Evolutionary conservation across 2,329 filamentous ascomycete genomes (phyloP).

Genomic region (Alternaria consortialis): DNA sequence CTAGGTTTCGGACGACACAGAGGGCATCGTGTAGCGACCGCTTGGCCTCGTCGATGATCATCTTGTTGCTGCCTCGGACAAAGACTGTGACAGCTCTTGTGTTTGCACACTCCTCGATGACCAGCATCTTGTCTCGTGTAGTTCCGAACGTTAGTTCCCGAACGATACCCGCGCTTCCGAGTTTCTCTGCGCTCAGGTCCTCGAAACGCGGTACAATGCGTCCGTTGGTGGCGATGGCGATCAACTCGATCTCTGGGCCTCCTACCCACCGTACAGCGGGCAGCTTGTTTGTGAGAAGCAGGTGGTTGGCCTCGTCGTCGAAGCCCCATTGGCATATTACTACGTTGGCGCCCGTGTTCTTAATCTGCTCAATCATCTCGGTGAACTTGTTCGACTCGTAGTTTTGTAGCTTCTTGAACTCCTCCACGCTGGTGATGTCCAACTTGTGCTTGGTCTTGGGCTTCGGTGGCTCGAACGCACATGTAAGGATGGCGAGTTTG

Average conservation of each 20-base stretch:
- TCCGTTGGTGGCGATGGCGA: slow-evolving; percentile 97
- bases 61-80: slow-evolving; percentile 98
- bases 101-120: slow-evolving; percentile 99
- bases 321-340: slow-evolving; percentile 99
- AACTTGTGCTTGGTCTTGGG: slow-evolving; percentile 99
- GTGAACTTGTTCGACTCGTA: slow-evolving; percentile 97
- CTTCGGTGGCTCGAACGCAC: slow-evolving; percentile 98
- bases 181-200: slow-evolving; percentile 88
- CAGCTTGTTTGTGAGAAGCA: slow-evolving; percentile 93
- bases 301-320: slow-evolving; percentile 97
- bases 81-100: slow-evolving; percentile 96
- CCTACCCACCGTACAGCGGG: slow-evolving; percentile 98
- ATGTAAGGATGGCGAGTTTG: slow-evolving; percentile 97
- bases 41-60: slow-evolving; percentile 99
- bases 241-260: slow-evolving; percentile 96
- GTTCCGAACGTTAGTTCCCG: slow-evolving; percentile 97
- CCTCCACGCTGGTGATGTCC: slow-evolving; percentile 94
- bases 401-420: slow-evolving; percentile 96
- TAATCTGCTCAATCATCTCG: slow-evolving; percentile 99
- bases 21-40: slow-evolving; percentile 96
- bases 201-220: slow-evolving; percentile 97
- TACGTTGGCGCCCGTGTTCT: slow-evolving; percentile 94
- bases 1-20: slow-evolving; percentile 96
- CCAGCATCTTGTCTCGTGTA: slow-evolving; percentile 98
- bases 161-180: slow-evolving; percentile 88